These are phyloP conservation scores for Triticum monococcum DNA, from an alignment of 176 grass and related monocot species.

Conservation along the genomic window DNA sequence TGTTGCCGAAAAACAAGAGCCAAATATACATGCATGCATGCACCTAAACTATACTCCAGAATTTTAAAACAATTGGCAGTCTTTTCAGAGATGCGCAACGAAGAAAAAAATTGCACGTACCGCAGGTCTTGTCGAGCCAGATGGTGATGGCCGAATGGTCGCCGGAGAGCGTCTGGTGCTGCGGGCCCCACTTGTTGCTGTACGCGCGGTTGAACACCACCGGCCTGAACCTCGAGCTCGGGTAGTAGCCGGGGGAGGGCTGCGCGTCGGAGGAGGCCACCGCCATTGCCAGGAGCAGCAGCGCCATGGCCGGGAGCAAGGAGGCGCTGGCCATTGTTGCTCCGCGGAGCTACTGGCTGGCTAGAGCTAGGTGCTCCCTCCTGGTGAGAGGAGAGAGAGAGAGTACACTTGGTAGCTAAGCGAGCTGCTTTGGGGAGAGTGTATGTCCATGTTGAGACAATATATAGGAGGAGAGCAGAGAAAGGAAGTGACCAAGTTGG, in stretches of 20 bases:
- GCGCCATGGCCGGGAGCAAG: neutral
- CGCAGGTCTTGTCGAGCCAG: slow-evolving; percentile 58
- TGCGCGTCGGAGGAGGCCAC: slow-evolving; percentile 28
- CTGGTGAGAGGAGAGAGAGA: neutral
- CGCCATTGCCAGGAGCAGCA: slow-evolving; percentile 23
- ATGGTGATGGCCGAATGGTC: slow-evolving; percentile 59
- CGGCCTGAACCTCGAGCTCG: slow-evolving; percentile 39
- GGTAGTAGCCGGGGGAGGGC: slow-evolving; percentile 73
- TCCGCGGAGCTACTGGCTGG: neutral
- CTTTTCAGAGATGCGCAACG: too few species aligned
- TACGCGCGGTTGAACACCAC: slow-evolving; percentile 44
- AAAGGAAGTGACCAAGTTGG: neutral
- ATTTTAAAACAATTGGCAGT: neutral
- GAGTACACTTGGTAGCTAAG: neutral
- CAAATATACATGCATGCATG: neutral
- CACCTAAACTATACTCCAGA: neutral
- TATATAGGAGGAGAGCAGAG: slow-evolving; percentile 3
- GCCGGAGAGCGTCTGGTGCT: slow-evolving; percentile 68
- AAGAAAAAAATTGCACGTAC: neutral
- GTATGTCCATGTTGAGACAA: neutral
- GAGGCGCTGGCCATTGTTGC: slow-evolving; percentile 14
- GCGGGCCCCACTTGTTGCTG: slow-evolving; percentile 70
- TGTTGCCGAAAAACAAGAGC: neutral
- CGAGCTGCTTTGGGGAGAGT: neutral
- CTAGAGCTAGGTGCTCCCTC: neutral